Evolutionary conservation across 129 eudicot genomes (phyloP), one percentile per base, ranked within the genome.

Genomic region (Rutidosis leptorrhynchoides): DNA sequence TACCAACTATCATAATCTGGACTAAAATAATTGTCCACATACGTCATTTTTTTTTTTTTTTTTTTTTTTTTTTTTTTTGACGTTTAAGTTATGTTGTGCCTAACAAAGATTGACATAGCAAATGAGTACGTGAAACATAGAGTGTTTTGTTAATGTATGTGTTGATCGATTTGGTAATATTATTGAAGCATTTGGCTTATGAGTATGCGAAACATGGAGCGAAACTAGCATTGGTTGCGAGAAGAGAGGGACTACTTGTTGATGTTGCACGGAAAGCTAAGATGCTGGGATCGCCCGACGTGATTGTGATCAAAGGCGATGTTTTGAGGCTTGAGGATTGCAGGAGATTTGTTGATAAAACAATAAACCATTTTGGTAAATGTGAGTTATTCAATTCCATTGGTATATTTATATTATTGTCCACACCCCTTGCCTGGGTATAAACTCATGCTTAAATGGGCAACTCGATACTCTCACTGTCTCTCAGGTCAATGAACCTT

Each of bases 161-260:
- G 2, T 5, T 35, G 14, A 35, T 45, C n/a, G 20, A 16, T 29
- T 26, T 48, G 22, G 25, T 63, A 27, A 7, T 29, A 22, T 1
- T 49, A 53, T 10, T 70, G 64, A 27, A 74, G 83, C 65, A 74
- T 56, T 15, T 79, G 52, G 79, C 77, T 11, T 79, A 79, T 28
- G 83, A 79, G 58, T 79, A 79, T 37, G 83, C 83, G 6, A 84
- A 68, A 40, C 74, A 75, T 76, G 82, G 90, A 48, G 90, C 84
- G 6, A 60, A 78, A 65, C 69, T 87, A 45, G 84, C 62, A 46
- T 73, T 88, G 49, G 88, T 85, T 27, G 91, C 86, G 10, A 68
- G 88, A 64, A 77, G 88, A 69, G 78, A 71, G 75, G 73, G 63
- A 7, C 74, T 76, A 10, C 86, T 87, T 0, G 69, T 64, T 21